Conservation (phyloP, 257 asterid species). For the Solanum chilense region DNA sequence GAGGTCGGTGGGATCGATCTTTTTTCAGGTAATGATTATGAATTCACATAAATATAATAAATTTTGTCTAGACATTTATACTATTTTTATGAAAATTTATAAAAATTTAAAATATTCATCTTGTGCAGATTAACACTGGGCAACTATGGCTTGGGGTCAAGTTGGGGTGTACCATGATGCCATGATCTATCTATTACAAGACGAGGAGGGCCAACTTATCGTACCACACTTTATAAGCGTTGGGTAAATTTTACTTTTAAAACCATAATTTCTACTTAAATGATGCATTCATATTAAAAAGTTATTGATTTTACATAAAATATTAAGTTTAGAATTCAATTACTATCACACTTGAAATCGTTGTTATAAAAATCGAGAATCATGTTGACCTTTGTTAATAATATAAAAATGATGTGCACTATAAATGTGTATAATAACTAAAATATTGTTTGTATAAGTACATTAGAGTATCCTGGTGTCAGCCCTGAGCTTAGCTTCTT, state of each 20-base stretch:
- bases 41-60: background rate
- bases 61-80: no score
- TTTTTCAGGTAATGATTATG: background rate
- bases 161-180: constrained; percentile 66
- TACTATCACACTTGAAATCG: no score
- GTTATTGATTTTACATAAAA: no score
- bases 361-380: no score
- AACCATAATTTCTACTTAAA: no score
- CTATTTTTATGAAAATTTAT: background rate
- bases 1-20: constrained; percentile 60
- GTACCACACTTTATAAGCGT: background rate
- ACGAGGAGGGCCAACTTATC: constrained; percentile 17
- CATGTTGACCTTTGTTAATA: no score
- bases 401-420: no score
- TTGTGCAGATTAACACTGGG: constrained; percentile 23
- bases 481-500: constrained; percentile 59
- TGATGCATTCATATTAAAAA: no score
- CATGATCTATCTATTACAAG: constrained; percentile 57
- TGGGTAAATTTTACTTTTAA: background rate
- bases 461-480: constrained; percentile 65
- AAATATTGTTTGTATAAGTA: background rate
- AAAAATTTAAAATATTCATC: background rate
- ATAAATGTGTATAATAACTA: no score
- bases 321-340: no score
- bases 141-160: constrained; percentile 48